A percentile compares a stretch with the other conserved stretches of the same genome.
Evolutionary conservation across 371 early-diverging fungal genomes (phyloP).

Genomic region (Circinella umbellata): DNA sequence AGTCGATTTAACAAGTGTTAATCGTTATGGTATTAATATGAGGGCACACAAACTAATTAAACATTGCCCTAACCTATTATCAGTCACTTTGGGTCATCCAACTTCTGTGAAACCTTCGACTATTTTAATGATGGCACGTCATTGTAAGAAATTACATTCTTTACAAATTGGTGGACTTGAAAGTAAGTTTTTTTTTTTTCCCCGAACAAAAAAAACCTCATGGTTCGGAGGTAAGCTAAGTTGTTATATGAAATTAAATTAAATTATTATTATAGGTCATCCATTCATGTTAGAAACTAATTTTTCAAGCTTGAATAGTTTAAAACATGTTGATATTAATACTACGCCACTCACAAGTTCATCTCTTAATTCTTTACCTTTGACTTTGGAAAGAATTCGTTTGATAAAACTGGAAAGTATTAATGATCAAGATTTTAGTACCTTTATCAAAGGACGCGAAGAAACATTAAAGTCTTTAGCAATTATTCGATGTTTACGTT

Average conservation of each 20-base stretch:
- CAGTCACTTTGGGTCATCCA: constrained; percentile 25
- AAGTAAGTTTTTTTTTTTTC: not conserved
- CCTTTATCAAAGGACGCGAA: constrained; percentile 1
- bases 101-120: constrained; percentile 20
- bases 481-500: constrained; percentile 6
- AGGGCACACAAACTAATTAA: constrained; percentile 19
- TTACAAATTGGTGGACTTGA: constrained; percentile 23
- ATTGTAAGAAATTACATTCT: constrained; percentile 18
- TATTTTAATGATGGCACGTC: constrained; percentile 10
- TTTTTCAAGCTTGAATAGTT: constrained; percentile 16
- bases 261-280: not conserved
- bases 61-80: constrained; percentile 17
- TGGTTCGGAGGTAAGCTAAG: too few species aligned
- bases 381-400: constrained; percentile 5
- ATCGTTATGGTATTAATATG: constrained; percentile 25
- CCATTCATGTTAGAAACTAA: constrained; percentile 32
- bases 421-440: not conserved
- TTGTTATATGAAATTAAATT: too few species aligned
- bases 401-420: constrained; percentile 10
- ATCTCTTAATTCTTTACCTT: constrained; percentile 18
- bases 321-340: constrained; percentile 13
- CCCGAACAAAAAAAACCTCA: too few species aligned
- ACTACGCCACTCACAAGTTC: constrained; percentile 16
- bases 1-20: constrained; percentile 21
- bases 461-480: not conserved